Base-by-base conservation (phyloP, 257 asterid species). In the Lithospermum erythrorhizon region DNA sequence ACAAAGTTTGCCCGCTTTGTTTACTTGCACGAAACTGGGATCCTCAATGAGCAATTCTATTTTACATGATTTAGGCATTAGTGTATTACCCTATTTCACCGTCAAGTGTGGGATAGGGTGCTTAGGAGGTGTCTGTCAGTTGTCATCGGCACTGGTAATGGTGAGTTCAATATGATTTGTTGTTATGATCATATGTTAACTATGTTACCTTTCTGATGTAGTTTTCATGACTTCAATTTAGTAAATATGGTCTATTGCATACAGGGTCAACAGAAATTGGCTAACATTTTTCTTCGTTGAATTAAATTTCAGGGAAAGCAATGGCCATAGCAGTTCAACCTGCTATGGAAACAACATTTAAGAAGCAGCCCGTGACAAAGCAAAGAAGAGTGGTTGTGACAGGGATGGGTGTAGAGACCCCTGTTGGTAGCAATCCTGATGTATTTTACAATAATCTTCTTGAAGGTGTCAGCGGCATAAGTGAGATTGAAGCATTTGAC, bases 381-480 rank as follows among this genome's bases (percentile, higher is more conserved):
- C 68, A 79, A 57, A 68, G 73, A 52, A 58, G 84, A 65, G 83
- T 76, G 21, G 81, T 73, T 17, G 74, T 76, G 11, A 77, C 83
- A 0, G 83, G 83, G 41, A 57, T 77, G 3, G 80, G 83, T 27
- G 77, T 80, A 18, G 83, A 68, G 29, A 63, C 86, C 20, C 76
- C 86, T 1, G 61, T 71, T 63, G 82, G 86, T 29, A 75, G 74
- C 45, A 67, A 74, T 47, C 68, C 74, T 6, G 75, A 74, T 58
- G 70, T 48, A 30, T 77, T 74, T 51, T 80, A 80, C 55, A 54
- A 53, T 53, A 74, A 77, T 72, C 73, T 77, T 63, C 86, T 77
- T 57, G 70, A 80, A 69, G 86, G 86, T 27, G 71, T 67, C 8
- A 80, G 79, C 15, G 86, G 82, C 66, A 65, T 76, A 51, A 69